Conservation (phyloP, 306 rosid species). For the Vigna angularis region DNA sequence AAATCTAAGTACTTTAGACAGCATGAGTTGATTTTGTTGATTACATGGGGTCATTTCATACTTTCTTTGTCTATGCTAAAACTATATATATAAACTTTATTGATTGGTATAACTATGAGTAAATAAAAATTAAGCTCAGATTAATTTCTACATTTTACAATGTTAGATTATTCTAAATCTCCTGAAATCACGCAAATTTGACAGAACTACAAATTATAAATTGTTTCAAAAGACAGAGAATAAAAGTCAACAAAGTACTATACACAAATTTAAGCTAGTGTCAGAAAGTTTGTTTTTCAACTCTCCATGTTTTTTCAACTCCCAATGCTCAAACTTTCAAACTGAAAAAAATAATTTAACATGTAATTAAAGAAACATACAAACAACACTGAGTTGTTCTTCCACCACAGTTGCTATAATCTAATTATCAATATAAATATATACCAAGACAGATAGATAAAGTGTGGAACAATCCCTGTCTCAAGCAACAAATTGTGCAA, state of each 20-base stretch:
- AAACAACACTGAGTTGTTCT: slow-evolving; percentile 3
- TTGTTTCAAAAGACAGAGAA: neutral
- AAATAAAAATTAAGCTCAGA: too few relatives aligned
- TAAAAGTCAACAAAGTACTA: slow-evolving; percentile 22
- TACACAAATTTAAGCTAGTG: neutral
- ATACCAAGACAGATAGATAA: neutral
- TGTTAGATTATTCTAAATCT: slow-evolving; percentile 6
- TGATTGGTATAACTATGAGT: too few relatives aligned
- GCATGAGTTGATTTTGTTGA: too few relatives aligned
- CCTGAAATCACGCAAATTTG: slow-evolving; percentile 37
- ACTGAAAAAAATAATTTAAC: neutral
- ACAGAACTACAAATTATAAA: neutral
- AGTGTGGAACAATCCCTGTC: neutral
- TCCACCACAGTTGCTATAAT: slow-evolving; percentile 11
- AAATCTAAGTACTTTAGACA: too few relatives aligned
- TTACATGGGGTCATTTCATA: too few relatives aligned
- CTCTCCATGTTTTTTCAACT: neutral
- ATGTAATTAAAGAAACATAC: neutral
- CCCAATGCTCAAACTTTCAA: slow-evolving; percentile 38
- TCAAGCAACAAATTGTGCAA: neutral
- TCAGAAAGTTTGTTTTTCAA: slow-evolving; percentile 38
- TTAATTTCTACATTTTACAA: neutral
- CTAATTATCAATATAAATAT: neutral
- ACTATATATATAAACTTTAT: too few relatives aligned
- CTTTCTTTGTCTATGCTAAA: too few relatives aligned